Conservation (phyloP, 108 stramenopile genomes). For the Nannochloropsis salina region DNA sequence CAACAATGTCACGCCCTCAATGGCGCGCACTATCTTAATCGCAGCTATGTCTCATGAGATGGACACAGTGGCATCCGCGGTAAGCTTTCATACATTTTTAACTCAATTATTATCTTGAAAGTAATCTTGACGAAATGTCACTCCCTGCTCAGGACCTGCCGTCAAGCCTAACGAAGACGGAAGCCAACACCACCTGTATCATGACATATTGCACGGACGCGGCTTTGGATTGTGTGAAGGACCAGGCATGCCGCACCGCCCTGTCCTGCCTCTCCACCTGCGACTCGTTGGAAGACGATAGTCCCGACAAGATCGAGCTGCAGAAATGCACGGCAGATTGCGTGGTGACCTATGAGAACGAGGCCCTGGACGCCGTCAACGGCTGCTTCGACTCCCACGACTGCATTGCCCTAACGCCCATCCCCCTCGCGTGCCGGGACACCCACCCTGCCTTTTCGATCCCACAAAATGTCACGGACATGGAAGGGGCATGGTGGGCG, state of each 20-base stretch:
- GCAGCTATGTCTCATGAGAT: background rate
- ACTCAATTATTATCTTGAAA: background rate
- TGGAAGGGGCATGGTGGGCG: background rate
- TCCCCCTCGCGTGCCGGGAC: conserved; percentile 16
- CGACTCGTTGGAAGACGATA: background rate
- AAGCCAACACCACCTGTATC: background rate
- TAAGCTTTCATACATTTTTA: background rate
- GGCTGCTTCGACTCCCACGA: conserved; percentile 7
- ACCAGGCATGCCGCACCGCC: background rate
- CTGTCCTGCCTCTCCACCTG: background rate
- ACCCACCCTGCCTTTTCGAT: background rate
- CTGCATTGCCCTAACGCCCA: background rate
- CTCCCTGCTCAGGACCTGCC: background rate
- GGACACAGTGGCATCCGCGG: conserved; percentile 2
- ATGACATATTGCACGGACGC: background rate
- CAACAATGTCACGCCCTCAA: background rate
- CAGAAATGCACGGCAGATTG: conserved; percentile 4
- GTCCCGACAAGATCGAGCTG: background rate
- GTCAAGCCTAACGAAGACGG: background rate
- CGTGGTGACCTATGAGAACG: conserved; percentile 5
- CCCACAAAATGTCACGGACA: background rate
- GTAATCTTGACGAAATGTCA: background rate
- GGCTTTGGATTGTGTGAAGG: background rate
- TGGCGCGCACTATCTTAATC: background rate
- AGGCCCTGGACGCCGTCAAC: background rate